phyloP scores from a whole-genome alignment of 164 flowering plant species.

The Houttuynia cordata region DNA sequence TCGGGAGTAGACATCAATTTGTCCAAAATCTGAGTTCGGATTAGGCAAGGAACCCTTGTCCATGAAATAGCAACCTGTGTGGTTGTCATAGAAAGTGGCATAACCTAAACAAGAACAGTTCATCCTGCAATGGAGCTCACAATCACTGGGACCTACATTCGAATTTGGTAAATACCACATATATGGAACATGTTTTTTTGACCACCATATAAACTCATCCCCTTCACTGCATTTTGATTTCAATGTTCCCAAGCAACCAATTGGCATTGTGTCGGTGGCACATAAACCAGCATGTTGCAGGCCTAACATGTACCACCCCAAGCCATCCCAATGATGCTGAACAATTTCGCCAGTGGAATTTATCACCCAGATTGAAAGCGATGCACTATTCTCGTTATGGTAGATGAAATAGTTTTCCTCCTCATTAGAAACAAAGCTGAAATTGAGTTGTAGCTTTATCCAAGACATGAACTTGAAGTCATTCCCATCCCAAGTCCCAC shows the following conservation, averaged over 20 bases:
- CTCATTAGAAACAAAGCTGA: neutral
- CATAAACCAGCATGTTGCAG: neutral
- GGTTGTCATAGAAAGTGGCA: neutral
- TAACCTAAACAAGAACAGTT: neutral
- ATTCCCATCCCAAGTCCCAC: constrained; percentile 1
- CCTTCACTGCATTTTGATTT: neutral
- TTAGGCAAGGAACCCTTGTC: neutral
- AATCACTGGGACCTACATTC: neutral
- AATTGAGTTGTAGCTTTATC: neutral
- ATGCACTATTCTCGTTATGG: neutral
- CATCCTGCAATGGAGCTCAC: neutral
- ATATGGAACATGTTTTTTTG: neutral
- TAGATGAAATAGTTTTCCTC: neutral
- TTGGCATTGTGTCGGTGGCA: neutral
- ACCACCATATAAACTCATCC: neutral
- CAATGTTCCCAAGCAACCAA: neutral
- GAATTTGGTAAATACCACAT: neutral
- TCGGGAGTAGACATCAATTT: neutral
- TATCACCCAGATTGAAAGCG: neutral
- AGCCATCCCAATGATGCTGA: neutral
- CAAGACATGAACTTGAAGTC: neutral
- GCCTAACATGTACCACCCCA: neutral
- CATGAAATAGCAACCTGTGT: neutral
- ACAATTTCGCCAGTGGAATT: neutral
- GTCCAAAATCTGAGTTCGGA: neutral